These are phyloP conservation scores for Circinella minor DNA, from an alignment of 371 early-diverging fungal species.

Conservation along the genomic window DNA sequence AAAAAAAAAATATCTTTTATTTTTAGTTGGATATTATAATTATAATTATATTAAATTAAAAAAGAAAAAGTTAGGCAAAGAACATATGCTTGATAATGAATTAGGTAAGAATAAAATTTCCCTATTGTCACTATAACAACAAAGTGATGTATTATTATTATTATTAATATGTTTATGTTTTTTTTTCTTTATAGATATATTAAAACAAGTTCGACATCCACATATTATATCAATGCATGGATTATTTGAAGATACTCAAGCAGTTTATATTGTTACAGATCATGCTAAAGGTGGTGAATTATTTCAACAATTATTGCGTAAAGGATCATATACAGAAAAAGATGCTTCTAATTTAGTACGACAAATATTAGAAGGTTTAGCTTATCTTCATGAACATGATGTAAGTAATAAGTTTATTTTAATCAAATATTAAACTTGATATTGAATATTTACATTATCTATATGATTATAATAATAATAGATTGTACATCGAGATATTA, in stretches of 20 bases:
- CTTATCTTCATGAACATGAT: constrained; percentile 78
- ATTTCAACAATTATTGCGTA: constrained; percentile 79
- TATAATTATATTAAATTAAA: background rate
- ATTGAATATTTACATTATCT: background rate
- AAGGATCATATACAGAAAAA: constrained; percentile 80
- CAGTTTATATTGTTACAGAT: constrained; percentile 85
- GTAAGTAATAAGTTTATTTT: constrained; percentile 22
- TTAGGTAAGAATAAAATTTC: constrained; percentile 43
- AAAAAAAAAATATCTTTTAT: no score
- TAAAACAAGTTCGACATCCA: constrained; percentile 79
- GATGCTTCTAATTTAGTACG: constrained; percentile 71
- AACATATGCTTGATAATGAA: constrained; percentile 85
- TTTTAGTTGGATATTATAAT: no score
- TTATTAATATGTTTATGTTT: background rate
- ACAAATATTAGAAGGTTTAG: constrained; percentile 80
- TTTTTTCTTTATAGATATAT: constrained; percentile 60
- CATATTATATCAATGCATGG: constrained; percentile 83
- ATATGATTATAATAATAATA: constrained; percentile 11
- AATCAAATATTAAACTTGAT: background rate
- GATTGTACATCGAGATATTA: constrained; percentile 89
- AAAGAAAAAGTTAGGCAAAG: constrained; percentile 57
- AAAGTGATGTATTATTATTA: no score
- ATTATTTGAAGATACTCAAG: constrained; percentile 77
- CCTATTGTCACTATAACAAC: background rate
- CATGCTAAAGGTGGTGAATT: constrained; percentile 88